A percentile compares a stretch with the other conserved stretches of the same genome.
These are phyloP conservation scores for Tricholoma flavovirens DNA, from an alignment of 768 basidiomycete species.

Conservation along the genomic window DNA sequence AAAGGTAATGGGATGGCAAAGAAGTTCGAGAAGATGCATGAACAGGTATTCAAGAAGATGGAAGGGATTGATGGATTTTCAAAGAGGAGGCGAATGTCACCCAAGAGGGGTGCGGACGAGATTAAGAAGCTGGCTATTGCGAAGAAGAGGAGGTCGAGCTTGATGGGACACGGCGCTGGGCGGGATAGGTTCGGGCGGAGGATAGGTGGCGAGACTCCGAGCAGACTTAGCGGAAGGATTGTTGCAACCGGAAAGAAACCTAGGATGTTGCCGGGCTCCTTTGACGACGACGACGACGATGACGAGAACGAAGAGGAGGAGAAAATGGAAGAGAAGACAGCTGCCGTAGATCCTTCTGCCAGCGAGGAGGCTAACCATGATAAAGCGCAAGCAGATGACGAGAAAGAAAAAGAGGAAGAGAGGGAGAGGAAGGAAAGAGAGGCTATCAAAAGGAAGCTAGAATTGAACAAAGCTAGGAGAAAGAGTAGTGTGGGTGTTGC, in stretches of 20 bases:
- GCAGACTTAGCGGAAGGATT: constrained; percentile 32
- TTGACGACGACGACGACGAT: constrained; percentile 45
- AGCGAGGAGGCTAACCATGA: constrained; percentile 26
- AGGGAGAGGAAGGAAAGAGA: constrained; percentile 48
- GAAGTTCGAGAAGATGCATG: constrained; percentile 57
- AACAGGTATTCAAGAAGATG: constrained; percentile 69
- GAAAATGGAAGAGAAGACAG: constrained; percentile 35
- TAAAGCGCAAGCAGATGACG: constrained; percentile 31
- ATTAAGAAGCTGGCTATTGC: constrained; percentile 21
- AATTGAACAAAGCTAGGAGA: constrained; percentile 60
- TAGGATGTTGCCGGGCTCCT: constrained; percentile 50
- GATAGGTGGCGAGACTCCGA: constrained; percentile 19
- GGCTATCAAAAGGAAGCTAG: constrained; percentile 57
- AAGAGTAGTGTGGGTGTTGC: constrained; percentile 58
- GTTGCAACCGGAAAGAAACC: constrained; percentile 42
- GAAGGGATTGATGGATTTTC: constrained; percentile 56
- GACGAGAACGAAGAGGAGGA: constrained; percentile 31
- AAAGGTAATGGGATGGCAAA: constrained; percentile 27
- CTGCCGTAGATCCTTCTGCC: not conserved
- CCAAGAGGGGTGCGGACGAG: constrained; percentile 11
- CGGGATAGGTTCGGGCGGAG: constrained; percentile 20
- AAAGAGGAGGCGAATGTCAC: constrained; percentile 24
- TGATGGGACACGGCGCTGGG: constrained; percentile 29
- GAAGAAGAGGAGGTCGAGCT: constrained; percentile 51
- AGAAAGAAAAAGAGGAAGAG: constrained; percentile 39